Conservation (phyloP, 345 rosid species). For the Eucalyptus tenuipes region DNA sequence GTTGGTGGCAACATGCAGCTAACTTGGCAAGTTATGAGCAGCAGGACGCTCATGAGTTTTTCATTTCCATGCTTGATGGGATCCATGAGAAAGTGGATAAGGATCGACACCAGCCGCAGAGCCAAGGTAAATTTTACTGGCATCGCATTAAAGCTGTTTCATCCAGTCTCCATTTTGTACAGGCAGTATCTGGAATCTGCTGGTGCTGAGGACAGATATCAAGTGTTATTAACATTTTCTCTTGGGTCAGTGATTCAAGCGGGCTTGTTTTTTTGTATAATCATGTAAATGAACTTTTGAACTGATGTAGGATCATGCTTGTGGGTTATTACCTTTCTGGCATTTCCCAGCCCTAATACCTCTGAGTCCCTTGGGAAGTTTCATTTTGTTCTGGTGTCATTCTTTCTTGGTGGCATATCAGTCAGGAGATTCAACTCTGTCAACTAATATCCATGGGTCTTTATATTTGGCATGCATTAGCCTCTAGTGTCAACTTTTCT, state of each 20-base stretch:
- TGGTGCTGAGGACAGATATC: background rate
- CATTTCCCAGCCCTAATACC: background rate
- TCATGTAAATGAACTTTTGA: background rate
- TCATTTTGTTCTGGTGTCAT: background rate
- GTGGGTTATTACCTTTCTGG: background rate
- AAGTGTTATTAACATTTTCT: background rate
- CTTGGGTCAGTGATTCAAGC: background rate
- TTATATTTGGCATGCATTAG: background rate
- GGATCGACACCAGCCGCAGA: conserved; percentile 5
- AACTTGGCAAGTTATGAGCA: conserved; percentile 82
- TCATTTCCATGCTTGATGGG: conserved; percentile 74
- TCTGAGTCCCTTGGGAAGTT: background rate
- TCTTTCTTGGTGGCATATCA: background rate
- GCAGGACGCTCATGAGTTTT: conserved; percentile 98
- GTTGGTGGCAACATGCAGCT: conserved; percentile 95
- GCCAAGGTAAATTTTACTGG: background rate
- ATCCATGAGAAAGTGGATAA: conserved; percentile 81
- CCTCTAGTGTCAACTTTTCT: background rate
- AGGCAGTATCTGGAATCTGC: background rate
- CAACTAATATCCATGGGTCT: background rate
- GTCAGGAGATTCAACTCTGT: background rate
- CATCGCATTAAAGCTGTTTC: background rate
- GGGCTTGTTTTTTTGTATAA: background rate
- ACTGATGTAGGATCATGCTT: background rate
- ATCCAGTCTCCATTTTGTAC: background rate